Evolutionary conservation across 768 basidiomycete genomes (phyloP), one percentile per base, ranked within the genome.

Genomic region (Trametopsis cervina): DNA sequence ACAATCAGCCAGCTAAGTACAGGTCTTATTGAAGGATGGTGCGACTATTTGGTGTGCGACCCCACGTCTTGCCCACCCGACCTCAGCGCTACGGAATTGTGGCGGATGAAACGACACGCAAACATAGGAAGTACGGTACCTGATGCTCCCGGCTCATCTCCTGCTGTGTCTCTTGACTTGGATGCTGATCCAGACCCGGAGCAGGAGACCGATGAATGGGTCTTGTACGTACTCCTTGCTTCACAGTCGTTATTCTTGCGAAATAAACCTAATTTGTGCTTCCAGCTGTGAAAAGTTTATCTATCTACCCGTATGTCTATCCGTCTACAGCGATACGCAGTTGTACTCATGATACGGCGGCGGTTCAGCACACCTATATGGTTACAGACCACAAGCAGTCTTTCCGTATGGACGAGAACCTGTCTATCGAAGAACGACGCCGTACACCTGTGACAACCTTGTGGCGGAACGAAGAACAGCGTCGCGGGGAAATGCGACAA

Each of bases 331-430:
- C n/a, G n/a, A n/a, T n/a, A n/a, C n/a, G n/a, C 12, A 10, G 33
- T 15, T 29, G 13, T 38, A n/a, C 35, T 27, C 29, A 37, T 20
- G 17, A 10, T 20, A 18, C 24, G 44, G 20, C 44, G 13, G 21
- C 29, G 35, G 20, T 17, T 20, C 47, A 75, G 73, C 69, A 75
- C 56, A 67, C 71, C 12, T 74, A 70, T 53, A 75, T 77, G 47
- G 72, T 68, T 25, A 72, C 73, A 4, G 75, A 77, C 50, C 75
- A 77, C 53, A 71, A 66, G 46, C 75, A 77, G 52, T 67, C 71
- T 4, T 73, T 61, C 56, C 54, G 63, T 20, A 60, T 61, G n/a
- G 66, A 65, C 44, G 51, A 60, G 53, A 38, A 55, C 35, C 18
- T 58, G 15, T 40, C 52, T 25, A 38, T 44, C 10, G 54, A 60